Base-by-base conservation (phyloP, 371 early-diverging fungal species). In the Phascolomyces articulosus region DNA sequence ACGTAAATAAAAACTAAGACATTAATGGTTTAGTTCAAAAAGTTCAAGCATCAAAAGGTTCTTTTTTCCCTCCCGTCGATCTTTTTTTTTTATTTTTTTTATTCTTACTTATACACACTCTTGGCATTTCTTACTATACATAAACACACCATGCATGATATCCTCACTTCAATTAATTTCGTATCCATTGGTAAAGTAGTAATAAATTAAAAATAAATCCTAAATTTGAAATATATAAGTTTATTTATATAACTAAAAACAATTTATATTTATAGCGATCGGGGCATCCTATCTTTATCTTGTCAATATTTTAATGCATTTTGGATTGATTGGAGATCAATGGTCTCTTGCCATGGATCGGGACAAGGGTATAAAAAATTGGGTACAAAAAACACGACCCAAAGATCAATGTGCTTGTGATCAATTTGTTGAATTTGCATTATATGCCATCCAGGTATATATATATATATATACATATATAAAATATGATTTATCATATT, bases 391-490 rank as follows among this genome's bases (percentile, higher is more conserved):
- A 26, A 55, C 24, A 20, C 47, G 38, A 9, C 26, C 24, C 8
- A 51, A 49, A 18, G 54, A 51, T 27, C 31, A 48, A 23, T 34
- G 54, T 62, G 40, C 15, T 20, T 49, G 59, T 26, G 51, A 53
- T 34, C 67, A 62, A 24, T 31, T 23, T 11, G 2, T 58, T n/a
- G 62, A 67, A 41, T 62, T 51, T 54, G 28, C 29, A 16, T 51
- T 67, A 49, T 61, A 58, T 38, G 48, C 48, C 24, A 21, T 67
- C n/a, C 57, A 62, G 62, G 62, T 62, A 60, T 55, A 28, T 15
- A 13, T 20, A 21, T 21, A 18, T 26, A 38, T 44, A 11, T 27
- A 31, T 31, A 31, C 10, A 34, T 34, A 34, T 34, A 34, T 34
- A 34, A n/a, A n/a, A n/a, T n/a, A n/a, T n/a, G n/a, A n/a, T n/a